Evolutionary conservation across 345 rosid species (phyloP), one percentile per base, ranked within the genome.

Genomic region (Excoecaria cochinchinensis): DNA sequence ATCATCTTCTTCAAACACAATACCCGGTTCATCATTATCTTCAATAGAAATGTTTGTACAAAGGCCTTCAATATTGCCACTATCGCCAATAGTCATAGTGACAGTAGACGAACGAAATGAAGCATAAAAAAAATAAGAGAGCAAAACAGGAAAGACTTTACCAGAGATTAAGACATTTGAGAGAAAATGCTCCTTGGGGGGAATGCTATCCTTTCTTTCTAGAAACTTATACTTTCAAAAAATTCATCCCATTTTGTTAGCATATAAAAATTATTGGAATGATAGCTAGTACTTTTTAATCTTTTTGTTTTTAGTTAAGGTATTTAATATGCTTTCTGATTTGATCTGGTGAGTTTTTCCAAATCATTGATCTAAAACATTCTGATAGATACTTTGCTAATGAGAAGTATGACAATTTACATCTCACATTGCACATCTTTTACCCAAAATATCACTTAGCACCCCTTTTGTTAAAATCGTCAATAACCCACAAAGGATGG

Each of bases 401-500:
- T 31, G 51, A 52, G 25, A 13, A 13, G 25, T 31, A 25, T 44
- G 25, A 48, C n/a, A 56, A 50, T 40, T 59, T 69, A 60, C 22
- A 31, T 69, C 66, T 24, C 38, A 59, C 47, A 38, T 58, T 10
- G 48, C 62, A 67, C 9, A 55, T 24, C 53, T 36, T 38, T 24
- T 10, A 13, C 12, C 5, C 59, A 52, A 67, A 67, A 19, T 15
- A 25, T 55, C 53, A 84, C 91, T 89, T 82, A 92, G 94, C 90
- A 76, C 84, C 84, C 64, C 97, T 97, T 75, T 87, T 82, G 79
- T 95, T 89, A 66, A 89, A 90, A 80, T 89, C 90, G 79, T 91
- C 98, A 64, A 91, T 92, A 62, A 93, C 88, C 86, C 95, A 83
- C 52, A 91, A 47, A 8, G 97, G 93, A 47, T 88, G 89, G 57